Evolutionary conservation across 78 protist species (phyloP).

Genomic region (Dictyostelium intermedium): DNA sequence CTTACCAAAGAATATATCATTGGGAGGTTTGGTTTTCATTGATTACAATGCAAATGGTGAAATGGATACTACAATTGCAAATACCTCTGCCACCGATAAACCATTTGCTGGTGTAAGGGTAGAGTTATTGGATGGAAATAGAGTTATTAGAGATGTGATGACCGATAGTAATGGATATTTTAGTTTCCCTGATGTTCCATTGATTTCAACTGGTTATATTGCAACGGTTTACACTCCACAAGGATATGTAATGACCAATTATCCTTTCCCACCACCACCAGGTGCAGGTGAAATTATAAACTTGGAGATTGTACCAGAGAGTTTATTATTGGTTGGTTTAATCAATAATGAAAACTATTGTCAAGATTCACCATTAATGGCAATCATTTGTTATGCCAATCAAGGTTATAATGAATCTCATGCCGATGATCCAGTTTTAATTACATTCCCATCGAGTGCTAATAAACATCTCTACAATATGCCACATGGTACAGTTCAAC

Average conservation of each 20-base stretch:
- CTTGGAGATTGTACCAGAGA: not conserved
- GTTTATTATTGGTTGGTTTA: not conserved
- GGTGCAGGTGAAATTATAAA: not conserved
- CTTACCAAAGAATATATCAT: not conserved
- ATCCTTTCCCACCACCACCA: constrained; percentile 25
- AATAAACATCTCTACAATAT: not conserved
- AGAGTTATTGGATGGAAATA: not conserved
- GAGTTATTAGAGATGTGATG: not conserved
- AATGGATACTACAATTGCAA: not conserved
- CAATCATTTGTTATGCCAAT: constrained; percentile 11
- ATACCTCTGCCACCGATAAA: not conserved
- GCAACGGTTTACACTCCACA: not conserved
- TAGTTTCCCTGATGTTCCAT: not conserved
- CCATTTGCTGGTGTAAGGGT: not conserved
- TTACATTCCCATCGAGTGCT: not conserved
- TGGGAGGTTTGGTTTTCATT: not conserved
- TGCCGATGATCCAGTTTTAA: constrained; percentile 27
- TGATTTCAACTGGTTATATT: not conserved
- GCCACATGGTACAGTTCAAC: constrained; percentile 14
- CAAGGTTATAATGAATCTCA: constrained; percentile 4
- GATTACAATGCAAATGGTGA: constrained; percentile 44
- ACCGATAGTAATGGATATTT: not conserved
- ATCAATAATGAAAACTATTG: not conserved
- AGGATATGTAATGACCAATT: not conserved
- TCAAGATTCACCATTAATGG: constrained; percentile 10